These are phyloP conservation scores for Cordyceps farinosa DNA, from an alignment of 2,329 filamentous ascomycete species.

Conservation along the genomic window DNA sequence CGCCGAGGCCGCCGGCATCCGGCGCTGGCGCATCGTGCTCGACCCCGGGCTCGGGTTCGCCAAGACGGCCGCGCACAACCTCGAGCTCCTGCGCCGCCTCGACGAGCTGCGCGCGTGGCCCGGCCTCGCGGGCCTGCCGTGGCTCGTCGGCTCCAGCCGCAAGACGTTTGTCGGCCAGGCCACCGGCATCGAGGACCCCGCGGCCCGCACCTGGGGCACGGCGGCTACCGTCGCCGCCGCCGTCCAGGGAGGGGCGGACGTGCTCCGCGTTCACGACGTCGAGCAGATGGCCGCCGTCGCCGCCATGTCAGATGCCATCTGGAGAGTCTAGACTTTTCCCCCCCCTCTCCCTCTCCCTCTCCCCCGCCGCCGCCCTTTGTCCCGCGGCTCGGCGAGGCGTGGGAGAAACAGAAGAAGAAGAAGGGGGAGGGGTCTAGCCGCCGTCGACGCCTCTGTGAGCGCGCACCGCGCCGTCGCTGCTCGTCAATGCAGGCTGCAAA, in stretches of 20 bases:
- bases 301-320: conserved; percentile 91
- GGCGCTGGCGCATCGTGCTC: conserved; percentile 90
- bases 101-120: conserved; percentile 61
- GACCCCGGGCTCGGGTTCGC: conserved; percentile 95
- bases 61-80: conserved; percentile 76
- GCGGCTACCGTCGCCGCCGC: conserved; percentile 84
- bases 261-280: conserved; percentile 90
- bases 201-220: conserved; percentile 76
- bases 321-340: conserved; percentile 46
- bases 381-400: no score
- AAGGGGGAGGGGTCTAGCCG: background rate
- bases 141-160: conserved; percentile 84
- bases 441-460: background rate
- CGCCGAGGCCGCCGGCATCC: conserved; percentile 76
- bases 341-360: no score
- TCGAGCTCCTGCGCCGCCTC: conserved; percentile 70
- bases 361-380: no score
- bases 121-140: conserved; percentile 68
- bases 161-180: conserved; percentile 85
- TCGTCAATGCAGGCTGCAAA: background rate
- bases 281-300: conserved; percentile 79
- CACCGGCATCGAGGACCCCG: conserved; percentile 69
- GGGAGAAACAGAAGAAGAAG: background rate
- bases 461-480: background rate
- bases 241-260: conserved; percentile 81